Percentiles rank a stretch among this genome's conserved stretches.
Evolutionary conservation across 1,139 yeast species (phyloP).

Genomic region (Chernovozyma sophiae-reginae): DNA sequence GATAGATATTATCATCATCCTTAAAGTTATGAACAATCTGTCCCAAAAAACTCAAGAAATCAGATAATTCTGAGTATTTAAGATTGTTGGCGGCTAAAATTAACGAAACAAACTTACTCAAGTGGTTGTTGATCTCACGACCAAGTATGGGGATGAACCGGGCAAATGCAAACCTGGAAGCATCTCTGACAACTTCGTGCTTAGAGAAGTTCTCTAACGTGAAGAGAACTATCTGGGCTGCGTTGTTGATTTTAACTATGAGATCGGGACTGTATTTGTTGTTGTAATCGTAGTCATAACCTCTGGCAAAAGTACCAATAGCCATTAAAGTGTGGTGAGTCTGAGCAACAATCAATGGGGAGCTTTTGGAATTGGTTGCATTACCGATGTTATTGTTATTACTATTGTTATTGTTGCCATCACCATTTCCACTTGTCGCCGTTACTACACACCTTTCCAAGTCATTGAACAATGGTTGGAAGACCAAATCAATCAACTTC

Average conservation of each 20-base stretch:
- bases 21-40: slow-evolving; percentile 81
- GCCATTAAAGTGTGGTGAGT: slow-evolving; percentile 87
- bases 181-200: slow-evolving; percentile 71
- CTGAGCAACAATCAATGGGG: slow-evolving; percentile 52
- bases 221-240: slow-evolving; percentile 79
- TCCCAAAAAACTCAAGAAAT: slow-evolving; percentile 80
- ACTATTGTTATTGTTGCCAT: slow-evolving; percentile 22
- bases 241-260: slow-evolving; percentile 57
- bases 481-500: slow-evolving; percentile 54
- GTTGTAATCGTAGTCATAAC: slow-evolving; percentile 52
- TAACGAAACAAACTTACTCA: slow-evolving; percentile 72
- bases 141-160: slow-evolving; percentile 73
- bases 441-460: slow-evolving; percentile 57
- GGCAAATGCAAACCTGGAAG: slow-evolving; percentile 82
- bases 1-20: slow-evolving; percentile 63
- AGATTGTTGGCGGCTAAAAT: slow-evolving; percentile 64
- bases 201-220: slow-evolving; percentile 73
- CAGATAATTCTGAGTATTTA: slow-evolving; percentile 64
- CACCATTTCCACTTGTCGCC: background rate
- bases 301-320: slow-evolving; percentile 84
- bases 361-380: slow-evolving; percentile 32
- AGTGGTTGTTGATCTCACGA: slow-evolving; percentile 45
- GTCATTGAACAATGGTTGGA: slow-evolving; percentile 75
- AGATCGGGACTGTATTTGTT: slow-evolving; percentile 30
- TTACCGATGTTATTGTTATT: slow-evolving; percentile 12